Base-by-base conservation (phyloP, 164 flowering plant genomes). In the Hamamelis virginiana region DNA sequence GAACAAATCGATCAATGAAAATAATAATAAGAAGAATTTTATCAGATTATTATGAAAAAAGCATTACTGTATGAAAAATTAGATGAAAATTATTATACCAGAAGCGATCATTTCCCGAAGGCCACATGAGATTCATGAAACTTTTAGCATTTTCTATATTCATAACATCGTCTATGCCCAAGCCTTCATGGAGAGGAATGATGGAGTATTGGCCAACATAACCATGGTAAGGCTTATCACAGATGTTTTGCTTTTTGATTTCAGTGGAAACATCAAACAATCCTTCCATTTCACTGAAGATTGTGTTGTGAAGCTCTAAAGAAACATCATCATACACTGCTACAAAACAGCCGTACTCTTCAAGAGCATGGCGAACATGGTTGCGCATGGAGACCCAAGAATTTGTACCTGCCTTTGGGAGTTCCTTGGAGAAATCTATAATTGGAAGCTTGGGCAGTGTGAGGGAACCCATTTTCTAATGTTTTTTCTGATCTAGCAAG, bases 51-150 rank as follows among this genome's bases (percentile, higher is more conserved):
- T n/a, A n/a, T n/a, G n/a, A n/a, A n/a, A n/a, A n/a, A n/a, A n/a
- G n/a, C n/a, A n/a, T n/a, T n/a, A n/a, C n/a, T n/a, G n/a, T n/a
- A n/a, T n/a, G n/a, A n/a, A n/a, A n/a, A n/a, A n/a, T n/a, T n/a
- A n/a, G n/a, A n/a, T n/a, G n/a, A n/a, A n/a, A n/a, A n/a, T n/a
- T n/a, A n/a, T n/a, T n/a, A n/a, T 76, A 82, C 83, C 85, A 65
- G 38, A 79, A 77, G 6, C 16, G 22, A 10, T 65, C 55, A 63
- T 82, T 82, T 27, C 82, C 85, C 4, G 43, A 8, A 21, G 83
- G 82, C 85, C 82, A 81, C 80, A 81, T 73, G 74, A 74, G 71
- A 21, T 71, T 23, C 0, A 81, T 72, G 67, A 82, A 79, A 1
- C 27, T 57, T 26, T 62, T 52, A 38, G 62, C 38, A 11, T 46